A percentile compares a stretch with the other conserved stretches of the same genome.
Conservation (phyloP, 257 asterid species). For the Ophiorrhiza pumila region DNA sequence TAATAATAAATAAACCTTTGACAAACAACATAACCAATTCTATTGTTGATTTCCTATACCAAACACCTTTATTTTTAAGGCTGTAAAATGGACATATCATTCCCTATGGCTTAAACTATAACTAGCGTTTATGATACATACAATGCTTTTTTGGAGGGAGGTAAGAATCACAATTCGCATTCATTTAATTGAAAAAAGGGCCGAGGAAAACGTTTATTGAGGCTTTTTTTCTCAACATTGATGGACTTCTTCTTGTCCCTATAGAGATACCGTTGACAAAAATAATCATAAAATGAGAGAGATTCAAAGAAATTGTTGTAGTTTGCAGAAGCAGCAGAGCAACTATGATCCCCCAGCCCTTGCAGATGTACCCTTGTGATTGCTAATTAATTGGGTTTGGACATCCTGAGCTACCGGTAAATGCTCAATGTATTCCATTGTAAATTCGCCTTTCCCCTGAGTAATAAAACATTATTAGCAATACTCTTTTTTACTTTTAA, state of each 20-base stretch:
- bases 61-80: too few relatives aligned
- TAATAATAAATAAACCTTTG: too few relatives aligned
- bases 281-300: background rate
- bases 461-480: background rate
- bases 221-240: conserved; percentile 9
- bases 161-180: too few relatives aligned
- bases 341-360: conserved; percentile 47
- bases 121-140: too few relatives aligned
- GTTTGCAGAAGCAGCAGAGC: conserved; percentile 13
- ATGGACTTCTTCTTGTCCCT: conserved; percentile 10
- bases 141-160: too few relatives aligned
- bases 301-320: background rate
- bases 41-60: too few relatives aligned
- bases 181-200: too few relatives aligned
- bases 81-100: too few relatives aligned
- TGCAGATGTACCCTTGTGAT: conserved; percentile 58
- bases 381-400: conserved; percentile 73
- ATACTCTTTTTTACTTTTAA: background rate
- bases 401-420: conserved; percentile 77
- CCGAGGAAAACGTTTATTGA: background rate
- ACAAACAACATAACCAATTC: too few relatives aligned
- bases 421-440: conserved; percentile 92
- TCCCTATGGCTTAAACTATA: too few relatives aligned
- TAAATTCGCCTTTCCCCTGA: conserved; percentile 98
- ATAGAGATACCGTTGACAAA: background rate